A percentile compares a stretch with the other conserved stretches of the same genome.
These are phyloP conservation scores for Moesziomyces aphidis DNA, from an alignment of 1,284 basidiomycete species.

Conservation along the genomic window DNA sequence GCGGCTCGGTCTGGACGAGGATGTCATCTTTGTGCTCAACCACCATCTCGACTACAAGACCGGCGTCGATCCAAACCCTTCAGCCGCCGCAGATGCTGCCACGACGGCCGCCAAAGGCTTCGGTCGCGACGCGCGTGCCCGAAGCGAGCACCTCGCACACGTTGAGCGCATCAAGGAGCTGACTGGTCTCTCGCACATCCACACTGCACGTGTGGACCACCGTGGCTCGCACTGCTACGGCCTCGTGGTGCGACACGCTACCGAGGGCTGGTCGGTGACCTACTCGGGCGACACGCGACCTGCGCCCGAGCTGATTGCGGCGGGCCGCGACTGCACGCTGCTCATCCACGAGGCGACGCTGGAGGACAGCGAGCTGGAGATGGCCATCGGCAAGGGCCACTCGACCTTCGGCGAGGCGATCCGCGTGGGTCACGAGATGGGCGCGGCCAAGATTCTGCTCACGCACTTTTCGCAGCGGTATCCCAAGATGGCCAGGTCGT, in stretches of 20 bases:
- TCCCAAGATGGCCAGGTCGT: constrained; percentile 79
- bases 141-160: constrained; percentile 18
- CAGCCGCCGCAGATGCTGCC: background rate
- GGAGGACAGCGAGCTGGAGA: constrained; percentile 74
- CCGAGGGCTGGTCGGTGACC: constrained; percentile 54
- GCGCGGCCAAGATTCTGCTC: constrained; percentile 82
- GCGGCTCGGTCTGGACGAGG: constrained; percentile 75
- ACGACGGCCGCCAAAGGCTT: constrained; percentile 1
- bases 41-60: constrained; percentile 46
- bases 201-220: constrained; percentile 47
- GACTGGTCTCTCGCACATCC: constrained; percentile 30
- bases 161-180: constrained; percentile 21
- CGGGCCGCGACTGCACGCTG: constrained; percentile 79
- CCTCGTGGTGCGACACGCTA: constrained; percentile 70
- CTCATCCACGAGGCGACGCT: constrained; percentile 95
- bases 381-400: constrained; percentile 84
- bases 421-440: constrained; percentile 79
- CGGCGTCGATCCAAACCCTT: constrained; percentile 42
- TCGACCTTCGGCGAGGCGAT: constrained; percentile 91
- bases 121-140: constrained; percentile 8
- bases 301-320: constrained; percentile 76
- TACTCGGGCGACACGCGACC: constrained; percentile 91
- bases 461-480: constrained; percentile 97
- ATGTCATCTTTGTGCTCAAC: constrained; percentile 67
- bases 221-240: constrained; percentile 47